phyloP scores from a whole-genome alignment of 179 eudicot genomes.

The Silene coronaria region DNA sequence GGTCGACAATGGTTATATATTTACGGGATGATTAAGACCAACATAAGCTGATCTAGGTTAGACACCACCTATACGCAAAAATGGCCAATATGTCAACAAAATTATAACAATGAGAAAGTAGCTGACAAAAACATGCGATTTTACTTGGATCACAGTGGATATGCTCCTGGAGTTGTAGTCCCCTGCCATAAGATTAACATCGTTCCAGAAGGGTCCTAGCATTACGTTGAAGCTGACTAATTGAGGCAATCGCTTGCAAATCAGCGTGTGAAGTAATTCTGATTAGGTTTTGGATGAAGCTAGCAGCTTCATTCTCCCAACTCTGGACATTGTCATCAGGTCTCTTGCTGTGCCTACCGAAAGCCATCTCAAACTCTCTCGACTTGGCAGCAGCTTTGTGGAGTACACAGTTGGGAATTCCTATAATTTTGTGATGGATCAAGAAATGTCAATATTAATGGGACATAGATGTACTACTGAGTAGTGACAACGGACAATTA shows the following conservation, averaged over 20 bases:
- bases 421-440: conserved; percentile 35
- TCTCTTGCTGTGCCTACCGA: conserved; percentile 37
- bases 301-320: conserved; percentile 33
- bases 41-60: conserved; percentile 22
- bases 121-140: neutral
- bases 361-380: conserved; percentile 66
- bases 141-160: neutral
- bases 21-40: conserved; percentile 14
- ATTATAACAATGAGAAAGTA: neutral
- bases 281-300: conserved; percentile 33
- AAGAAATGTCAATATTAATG: neutral
- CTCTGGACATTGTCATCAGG: conserved; percentile 10
- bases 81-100: neutral
- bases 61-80: conserved; percentile 15
- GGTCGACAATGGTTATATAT: neutral
- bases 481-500: neutral
- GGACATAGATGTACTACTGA: neutral
- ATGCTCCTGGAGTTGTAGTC: neutral
- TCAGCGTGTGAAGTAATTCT: conserved; percentile 18
- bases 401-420: conserved; percentile 75
- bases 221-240: conserved; percentile 49
- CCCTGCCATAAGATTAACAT: conserved; percentile 21
- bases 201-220: conserved; percentile 58
- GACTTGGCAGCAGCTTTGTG: conserved; percentile 71
- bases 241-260: conserved; percentile 20